Conservation (phyloP, 257 asterid species). For the Nicotiana obtusifolia region DNA sequence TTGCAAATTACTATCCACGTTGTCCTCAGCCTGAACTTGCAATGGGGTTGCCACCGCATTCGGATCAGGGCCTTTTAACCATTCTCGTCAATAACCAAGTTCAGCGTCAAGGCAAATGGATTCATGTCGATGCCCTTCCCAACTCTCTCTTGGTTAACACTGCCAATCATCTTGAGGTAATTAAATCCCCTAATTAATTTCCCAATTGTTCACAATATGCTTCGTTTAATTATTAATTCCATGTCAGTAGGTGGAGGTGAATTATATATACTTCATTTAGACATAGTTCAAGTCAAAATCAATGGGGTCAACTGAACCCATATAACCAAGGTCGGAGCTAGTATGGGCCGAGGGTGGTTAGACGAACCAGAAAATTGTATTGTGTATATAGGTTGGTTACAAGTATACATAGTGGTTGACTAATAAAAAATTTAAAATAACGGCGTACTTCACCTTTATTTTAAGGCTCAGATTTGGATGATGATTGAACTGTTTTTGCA, state of each 20-base stretch:
- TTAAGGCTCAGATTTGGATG: too few relatives aligned
- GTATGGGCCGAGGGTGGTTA: too few relatives aligned
- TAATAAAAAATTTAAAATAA: neutral
- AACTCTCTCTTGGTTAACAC: slow-evolving; percentile 31
- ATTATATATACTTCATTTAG: too few relatives aligned
- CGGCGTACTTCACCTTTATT: neutral
- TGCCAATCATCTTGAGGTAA: slow-evolving; percentile 66
- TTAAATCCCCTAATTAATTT: neutral
- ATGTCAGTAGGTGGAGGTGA: too few relatives aligned
- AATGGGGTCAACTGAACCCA: too few relatives aligned
- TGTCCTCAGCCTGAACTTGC: slow-evolving; percentile 46
- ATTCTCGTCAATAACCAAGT: slow-evolving; percentile 34
- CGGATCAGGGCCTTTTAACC: slow-evolving; percentile 36
- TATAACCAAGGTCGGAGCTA: too few relatives aligned
- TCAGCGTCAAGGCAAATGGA: slow-evolving; percentile 31
- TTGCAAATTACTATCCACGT: slow-evolving; percentile 34
- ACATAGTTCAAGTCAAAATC: too few relatives aligned
- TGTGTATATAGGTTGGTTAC: too few relatives aligned
- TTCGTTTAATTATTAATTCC: too few relatives aligned
- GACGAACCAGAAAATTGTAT: too few relatives aligned
- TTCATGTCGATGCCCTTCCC: slow-evolving; percentile 23
- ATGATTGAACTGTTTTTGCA: neutral
- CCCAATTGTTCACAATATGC: too few relatives aligned
- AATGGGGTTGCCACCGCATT: slow-evolving; percentile 46
- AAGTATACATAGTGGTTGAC: neutral